Base-by-base conservation (phyloP, 73 alveolate species). In the Paramecium tetraurelia region DNA sequence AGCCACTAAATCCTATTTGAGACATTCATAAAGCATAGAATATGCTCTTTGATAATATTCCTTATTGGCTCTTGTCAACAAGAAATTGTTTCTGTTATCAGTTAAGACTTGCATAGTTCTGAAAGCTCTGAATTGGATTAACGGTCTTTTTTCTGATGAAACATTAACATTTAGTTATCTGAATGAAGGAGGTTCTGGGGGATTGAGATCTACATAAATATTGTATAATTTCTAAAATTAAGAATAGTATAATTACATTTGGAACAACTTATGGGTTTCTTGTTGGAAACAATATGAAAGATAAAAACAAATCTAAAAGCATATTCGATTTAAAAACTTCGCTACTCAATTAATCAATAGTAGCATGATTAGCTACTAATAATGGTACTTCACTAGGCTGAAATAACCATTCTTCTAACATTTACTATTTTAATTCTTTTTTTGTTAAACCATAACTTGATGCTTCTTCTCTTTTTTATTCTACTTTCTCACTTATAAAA, bases 361-460 rank as follows among this genome's bases (percentile, higher is more conserved):
- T 14, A 4, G 87, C 87, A 31, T 44, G 43, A 43, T 48, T 41
- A 46, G 76, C 90, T 18, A 43, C 46, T 48, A 80, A 27, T 38
- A 80, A 63, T n/a, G 90, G 90, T 10, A 48, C 75, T 46, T 80
- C 90, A 80, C 90, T 31, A 44, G 90, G 90, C 8, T 33, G 8
- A 43, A 80, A 80, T 24, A 80, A 63, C 90, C 90, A 80, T 31
- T 80, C 90, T 24, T 80, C 90, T 18, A 80, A 31, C 90, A 80
- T 80, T 44, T 80, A 46, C 46, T 31, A 21, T 80, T 80, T 80
- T 50, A 80, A n/a, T 80, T 80, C 75, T 80, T 46, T 44, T 46
- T 80, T 80, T 18, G 90, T 38, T 21, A 80, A 43, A 35, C 69
- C 87, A 75, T 35, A 36, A 38, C 35, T 35, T 36, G 87, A 41